phyloP scores from a whole-genome alignment of 2,329 filamentous ascomycete genomes.

The Paraphoma sp. region DNA sequence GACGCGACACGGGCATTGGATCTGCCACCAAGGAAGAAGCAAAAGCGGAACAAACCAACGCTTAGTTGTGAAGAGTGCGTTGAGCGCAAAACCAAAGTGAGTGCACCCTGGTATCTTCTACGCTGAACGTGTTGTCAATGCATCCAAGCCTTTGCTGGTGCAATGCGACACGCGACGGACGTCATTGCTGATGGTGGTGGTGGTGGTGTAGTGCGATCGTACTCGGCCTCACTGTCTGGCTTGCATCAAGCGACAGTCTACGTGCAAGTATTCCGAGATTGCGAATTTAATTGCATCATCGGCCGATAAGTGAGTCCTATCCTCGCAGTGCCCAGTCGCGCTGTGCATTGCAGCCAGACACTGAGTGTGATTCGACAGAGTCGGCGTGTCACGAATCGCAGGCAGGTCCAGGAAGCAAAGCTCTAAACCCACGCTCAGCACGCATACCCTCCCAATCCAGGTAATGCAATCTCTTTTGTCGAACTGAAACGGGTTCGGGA shows the following conservation, averaged over 20 bases:
- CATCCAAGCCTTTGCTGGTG: too few relatives aligned
- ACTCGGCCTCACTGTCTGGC: slow-evolving; percentile 63
- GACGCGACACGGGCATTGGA: slow-evolving; percentile 18
- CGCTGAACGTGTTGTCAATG: too few relatives aligned
- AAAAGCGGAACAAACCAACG: slow-evolving; percentile 85
- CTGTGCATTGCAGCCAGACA: too few relatives aligned
- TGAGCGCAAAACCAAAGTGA: slow-evolving; percentile 80
- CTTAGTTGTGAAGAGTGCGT: slow-evolving; percentile 81
- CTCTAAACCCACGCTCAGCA: slow-evolving; percentile 37
- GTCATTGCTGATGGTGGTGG: slow-evolving; percentile 15
- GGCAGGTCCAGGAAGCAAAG: slow-evolving; percentile 36
- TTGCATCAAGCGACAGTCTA: slow-evolving; percentile 78
- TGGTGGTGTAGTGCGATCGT: slow-evolving; percentile 69
- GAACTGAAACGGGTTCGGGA: not conserved
- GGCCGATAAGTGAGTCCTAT: slow-evolving; percentile 62
- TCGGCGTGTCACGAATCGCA: slow-evolving; percentile 33
- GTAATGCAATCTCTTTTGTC: slow-evolving; percentile 32
- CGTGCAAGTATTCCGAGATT: slow-evolving; percentile 77
- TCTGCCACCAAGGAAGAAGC: slow-evolving; percentile 68
- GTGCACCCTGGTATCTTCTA: slow-evolving; percentile 19
- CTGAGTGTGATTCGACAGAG: slow-evolving; percentile 15
- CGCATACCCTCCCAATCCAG: slow-evolving; percentile 26
- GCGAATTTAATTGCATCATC: slow-evolving; percentile 70
- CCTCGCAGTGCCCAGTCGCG: too few relatives aligned
- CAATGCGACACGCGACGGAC: not conserved